Base-by-base conservation (phyloP, 345 rosid species). In the Ceriops tagal region DNA sequence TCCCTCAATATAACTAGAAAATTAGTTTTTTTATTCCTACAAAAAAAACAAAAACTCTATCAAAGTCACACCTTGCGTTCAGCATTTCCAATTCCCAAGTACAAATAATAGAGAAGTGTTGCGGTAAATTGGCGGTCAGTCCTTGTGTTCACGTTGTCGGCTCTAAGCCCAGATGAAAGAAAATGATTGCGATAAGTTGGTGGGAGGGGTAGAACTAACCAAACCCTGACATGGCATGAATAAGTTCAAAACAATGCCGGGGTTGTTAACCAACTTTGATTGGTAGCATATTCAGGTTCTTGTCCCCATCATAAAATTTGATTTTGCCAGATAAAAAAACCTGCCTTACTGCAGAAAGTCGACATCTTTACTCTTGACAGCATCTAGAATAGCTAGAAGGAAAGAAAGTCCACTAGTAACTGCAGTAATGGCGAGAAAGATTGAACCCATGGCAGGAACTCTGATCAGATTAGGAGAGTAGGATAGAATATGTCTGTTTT, bases 401-500 rank as follows among this genome's bases (percentile, higher is more conserved):
- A 43, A 3, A 13, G 49, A 43, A 13, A n/a, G 24, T 39, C 47
- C 56, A 43, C 22, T n/a, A 71, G 57, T 63, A 55, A 71, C 62
- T 71, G 7, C 43, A 39, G 56, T 27, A n/a, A n/a, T 52, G 67
- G 34, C 26, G 52, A 62, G 34, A 6, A 1, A 22, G 11, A 55
- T 70, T 52, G 64, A 71, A 27, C 58, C 49, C 69, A 65, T 13
- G 20, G 58, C 20, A 35, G 52, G 56, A 62, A 24, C 21, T 24
- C 8, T 67, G 64, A 58, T 67, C 16, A 57, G 39, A 63, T 62
- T n/a, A 57, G 39, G 71, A 61, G 35, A 55, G 67, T 52, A 39
- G 68, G 70, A 47, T 75, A 56, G 76, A 64, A 64, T 1, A 46
- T 8, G 28, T 8, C 24, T 53, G 68, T 65, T 60, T 64, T 31